Evolutionary conservation across 1,139 yeast genomes (phyloP), one percentile per base, ranked within the genome.

Genomic region (Pichia sp.): DNA sequence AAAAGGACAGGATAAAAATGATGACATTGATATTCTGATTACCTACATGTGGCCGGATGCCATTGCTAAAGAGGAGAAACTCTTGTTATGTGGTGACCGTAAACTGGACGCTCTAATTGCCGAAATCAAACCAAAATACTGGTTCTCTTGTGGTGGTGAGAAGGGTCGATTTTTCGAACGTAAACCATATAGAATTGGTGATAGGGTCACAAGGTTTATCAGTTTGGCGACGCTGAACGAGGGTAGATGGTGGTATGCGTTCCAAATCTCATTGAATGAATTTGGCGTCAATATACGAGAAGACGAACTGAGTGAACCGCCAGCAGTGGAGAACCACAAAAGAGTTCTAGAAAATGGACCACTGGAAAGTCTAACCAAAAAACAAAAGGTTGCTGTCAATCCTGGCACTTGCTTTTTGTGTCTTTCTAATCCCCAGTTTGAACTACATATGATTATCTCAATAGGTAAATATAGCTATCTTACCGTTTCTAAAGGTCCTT

Each of bases 401-500:
- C 85, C 87, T 0, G 69, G 67, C 16, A 64, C 69, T 37, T 90
- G 97, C 58, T 88, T 85, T 64, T 85, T 90, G 58, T 90, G 97
- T 59, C 71, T 88, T 28, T 79, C 94, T 1, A 86, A 86, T 55
- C 86, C 95, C 0, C 74, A 79, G 26, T 73, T 85, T 4, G 94
- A 84, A 54, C 72, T 85, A 3, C 95, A 87, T 60, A 78, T 90
- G 82, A 77, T 90, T 32, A 73, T 86, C 1, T 76, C 94, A 0
- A 81, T 90, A 46, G 92, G 86, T 0, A 72, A 73, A 8, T 67
- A 70, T 37, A 65, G 79, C 1, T 90, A 87, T 58, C 47, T 88
- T 49, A 84, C 97, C 0, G 71, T 82, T 16, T 95, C 96, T 0
- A 87, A 85, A 57, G 97, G 97, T 0, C 97, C 97, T 0, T 64